Conservation (phyloP, 2,329 filamentous ascomycete genomes). For the Aspergillus intermedius region DNA sequence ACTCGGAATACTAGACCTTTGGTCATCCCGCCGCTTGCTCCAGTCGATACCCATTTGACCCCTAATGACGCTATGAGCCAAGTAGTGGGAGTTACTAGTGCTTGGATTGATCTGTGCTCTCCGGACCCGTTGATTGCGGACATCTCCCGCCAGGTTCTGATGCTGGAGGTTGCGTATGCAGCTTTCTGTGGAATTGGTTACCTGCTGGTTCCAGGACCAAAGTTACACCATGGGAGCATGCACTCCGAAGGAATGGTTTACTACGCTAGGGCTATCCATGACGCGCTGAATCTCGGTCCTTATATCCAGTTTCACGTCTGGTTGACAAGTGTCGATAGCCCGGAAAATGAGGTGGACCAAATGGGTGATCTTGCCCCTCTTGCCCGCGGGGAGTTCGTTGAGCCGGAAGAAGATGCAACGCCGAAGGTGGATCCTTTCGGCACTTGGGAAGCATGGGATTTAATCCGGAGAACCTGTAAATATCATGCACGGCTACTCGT, state of each 20-base stretch:
- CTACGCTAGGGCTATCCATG: slow-evolving; percentile 77
- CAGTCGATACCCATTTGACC: slow-evolving; percentile 56
- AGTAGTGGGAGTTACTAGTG: slow-evolving; percentile 71
- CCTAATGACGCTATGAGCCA: slow-evolving; percentile 76
- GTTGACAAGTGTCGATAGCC: slow-evolving; percentile 74
- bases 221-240: slow-evolving; percentile 51
- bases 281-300: slow-evolving; percentile 66
- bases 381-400: slow-evolving; percentile 36
- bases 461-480: slow-evolving; percentile 75
- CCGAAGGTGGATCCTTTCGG: slow-evolving; percentile 64
- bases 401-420: slow-evolving; percentile 23
- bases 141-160: slow-evolving; percentile 82
- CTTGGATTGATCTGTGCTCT: slow-evolving; percentile 88
- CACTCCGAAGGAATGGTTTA: slow-evolving; percentile 53
- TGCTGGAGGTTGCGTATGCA: slow-evolving; percentile 87
- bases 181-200: slow-evolving; percentile 88
- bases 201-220: slow-evolving; percentile 74
- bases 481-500: slow-evolving; percentile 76
- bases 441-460: slow-evolving; percentile 91
- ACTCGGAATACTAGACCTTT: slow-evolving; percentile 36
- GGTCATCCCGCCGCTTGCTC: slow-evolving; percentile 35
- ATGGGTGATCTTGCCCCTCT: slow-evolving; percentile 41
- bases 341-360: slow-evolving; percentile 46
- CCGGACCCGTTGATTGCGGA: slow-evolving; percentile 74
- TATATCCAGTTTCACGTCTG: slow-evolving; percentile 76